Base-by-base conservation (phyloP, 768 basidiomycete species). In the Auricularia auricula-judae region DNA sequence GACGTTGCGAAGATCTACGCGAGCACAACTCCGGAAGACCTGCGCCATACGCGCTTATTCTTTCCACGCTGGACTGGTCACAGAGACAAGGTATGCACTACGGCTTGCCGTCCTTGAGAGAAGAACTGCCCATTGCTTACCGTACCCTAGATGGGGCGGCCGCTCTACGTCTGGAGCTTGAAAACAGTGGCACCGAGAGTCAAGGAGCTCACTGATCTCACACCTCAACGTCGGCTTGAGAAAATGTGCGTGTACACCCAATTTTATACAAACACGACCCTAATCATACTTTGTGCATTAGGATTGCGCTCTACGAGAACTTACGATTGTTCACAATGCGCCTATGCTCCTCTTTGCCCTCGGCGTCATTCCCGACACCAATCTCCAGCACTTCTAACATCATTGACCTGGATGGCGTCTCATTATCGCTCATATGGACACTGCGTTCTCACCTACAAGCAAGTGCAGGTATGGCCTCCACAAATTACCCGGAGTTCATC, bases 41-140 rank as follows among this genome's bases (percentile, higher is more conserved):
- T 91, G 63, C 83, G 86, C 71, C 70, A 71, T 10, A 72, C 85
- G 0, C 81, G 82, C 68, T 76, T 80, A 62, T 88, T 86, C 66
- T 93, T 92, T 74, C 89, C 90, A 1, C 80, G 87, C 36, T 92
- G 88, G 88, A 91, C 88, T 0, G 91, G 90, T 0, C 78, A 86
- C 56, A 77, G 89, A 67, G 87, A 91, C 72, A 89, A 87, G 77
- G 89, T 86, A 68, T 2, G 76, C 21, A 33, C 61, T n/a, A 29
- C 29, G 29, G 35, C 47, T 44, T 36, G 18, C 29, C 54, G 18
- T 33, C 3, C 7, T 42, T 63, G 63, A 54, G 18, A 18, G 14
- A 43, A 51, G 58, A 16, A 29, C 23, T 14, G 16, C 35, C 34
- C 42, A 51, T 35, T 1, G 51, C 34, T 29, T 29, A 29, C 29